Evolutionary conservation across 1,284 basidiomycete genomes (phyloP).

Genomic region (Omphalotus olearius): DNA sequence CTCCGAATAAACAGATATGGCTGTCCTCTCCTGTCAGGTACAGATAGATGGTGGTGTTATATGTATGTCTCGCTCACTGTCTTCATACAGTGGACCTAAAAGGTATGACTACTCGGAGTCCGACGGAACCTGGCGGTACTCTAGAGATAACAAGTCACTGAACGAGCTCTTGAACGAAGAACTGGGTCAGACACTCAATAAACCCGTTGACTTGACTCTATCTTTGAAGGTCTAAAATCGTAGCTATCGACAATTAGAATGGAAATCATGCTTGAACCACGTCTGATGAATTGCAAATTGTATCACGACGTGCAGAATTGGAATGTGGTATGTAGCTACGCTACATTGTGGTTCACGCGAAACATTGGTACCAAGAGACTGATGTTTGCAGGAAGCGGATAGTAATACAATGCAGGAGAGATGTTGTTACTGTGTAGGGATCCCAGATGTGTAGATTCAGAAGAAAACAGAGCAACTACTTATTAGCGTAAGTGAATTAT

Average conservation of each 20-base stretch:
- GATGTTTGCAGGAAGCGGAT: background rate
- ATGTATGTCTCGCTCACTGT: constrained; percentile 9
- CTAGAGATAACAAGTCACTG: constrained; percentile 62
- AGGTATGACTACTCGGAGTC: constrained; percentile 74
- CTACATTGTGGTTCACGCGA: background rate
- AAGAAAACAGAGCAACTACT: background rate
- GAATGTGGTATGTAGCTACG: background rate
- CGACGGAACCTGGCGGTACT: constrained; percentile 73
- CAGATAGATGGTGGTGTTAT: constrained; percentile 20
- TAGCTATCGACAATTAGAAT: background rate
- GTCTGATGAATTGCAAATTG: background rate
- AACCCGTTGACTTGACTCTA: constrained; percentile 29
- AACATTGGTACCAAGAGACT: background rate
- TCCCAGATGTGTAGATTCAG: background rate
- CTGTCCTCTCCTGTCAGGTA: constrained; percentile 86
- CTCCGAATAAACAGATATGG: constrained; percentile 99
- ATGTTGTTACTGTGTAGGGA: background rate
- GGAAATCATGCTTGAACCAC: background rate
- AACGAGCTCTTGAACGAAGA: constrained; percentile 68
- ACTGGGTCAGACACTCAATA: constrained; percentile 38
- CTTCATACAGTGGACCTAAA: constrained; percentile 70
- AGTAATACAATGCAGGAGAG: background rate
- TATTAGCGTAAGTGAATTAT: background rate
- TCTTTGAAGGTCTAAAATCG: constrained; percentile 15
- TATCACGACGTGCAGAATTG: background rate